A percentile compares a stretch with the other conserved stretches of the same genome.
Conservation (phyloP, 192 early-diverging fungal species). For the Chytriomyces confervae region DNA sequence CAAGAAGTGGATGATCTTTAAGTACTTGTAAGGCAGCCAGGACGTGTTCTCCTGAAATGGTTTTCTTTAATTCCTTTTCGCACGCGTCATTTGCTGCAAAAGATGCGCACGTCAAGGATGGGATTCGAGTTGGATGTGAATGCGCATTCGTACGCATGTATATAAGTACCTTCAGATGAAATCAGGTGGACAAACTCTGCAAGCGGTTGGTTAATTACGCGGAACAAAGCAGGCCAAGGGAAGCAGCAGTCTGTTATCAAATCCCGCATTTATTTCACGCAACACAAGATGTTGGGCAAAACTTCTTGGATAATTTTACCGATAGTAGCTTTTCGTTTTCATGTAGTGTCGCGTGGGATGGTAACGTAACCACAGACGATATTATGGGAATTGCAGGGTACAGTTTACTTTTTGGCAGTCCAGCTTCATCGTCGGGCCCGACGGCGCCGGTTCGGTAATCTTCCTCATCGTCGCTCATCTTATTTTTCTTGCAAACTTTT, state of each 20-base stretch:
- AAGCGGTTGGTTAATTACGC: not conserved
- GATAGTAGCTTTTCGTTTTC: constrained; percentile 75
- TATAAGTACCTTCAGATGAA: constrained; percentile 70
- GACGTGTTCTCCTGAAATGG: constrained; percentile 96
- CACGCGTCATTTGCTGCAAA: constrained; percentile 87
- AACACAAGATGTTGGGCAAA: constrained; percentile 86
- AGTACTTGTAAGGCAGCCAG: constrained; percentile 79
- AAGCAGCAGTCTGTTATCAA: constrained; percentile 94
- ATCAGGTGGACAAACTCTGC: constrained; percentile 95
- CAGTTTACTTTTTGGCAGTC: constrained; percentile 77
- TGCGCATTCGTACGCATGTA: not conserved
- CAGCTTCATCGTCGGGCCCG: constrained; percentile 71
- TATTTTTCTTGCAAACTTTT: not conserved
- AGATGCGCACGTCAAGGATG: too few relatives aligned
- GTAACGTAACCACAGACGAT: not conserved
- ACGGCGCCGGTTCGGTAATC: not conserved
- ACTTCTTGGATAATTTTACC: constrained; percentile 95
- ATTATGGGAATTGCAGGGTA: not conserved
- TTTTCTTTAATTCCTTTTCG: constrained; percentile 96
- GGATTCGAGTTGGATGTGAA: not conserved
- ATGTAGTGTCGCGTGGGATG: not conserved
- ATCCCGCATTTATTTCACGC: constrained; percentile 94
- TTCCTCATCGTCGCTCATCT: constrained; percentile 8
- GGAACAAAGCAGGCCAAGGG: not conserved
- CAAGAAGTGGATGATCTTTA: not conserved